A percentile compares a stretch with the other conserved stretches of the same genome.
These are phyloP conservation scores for Corylus avellana DNA, from an alignment of 306 rosid species.

Conservation along the genomic window DNA sequence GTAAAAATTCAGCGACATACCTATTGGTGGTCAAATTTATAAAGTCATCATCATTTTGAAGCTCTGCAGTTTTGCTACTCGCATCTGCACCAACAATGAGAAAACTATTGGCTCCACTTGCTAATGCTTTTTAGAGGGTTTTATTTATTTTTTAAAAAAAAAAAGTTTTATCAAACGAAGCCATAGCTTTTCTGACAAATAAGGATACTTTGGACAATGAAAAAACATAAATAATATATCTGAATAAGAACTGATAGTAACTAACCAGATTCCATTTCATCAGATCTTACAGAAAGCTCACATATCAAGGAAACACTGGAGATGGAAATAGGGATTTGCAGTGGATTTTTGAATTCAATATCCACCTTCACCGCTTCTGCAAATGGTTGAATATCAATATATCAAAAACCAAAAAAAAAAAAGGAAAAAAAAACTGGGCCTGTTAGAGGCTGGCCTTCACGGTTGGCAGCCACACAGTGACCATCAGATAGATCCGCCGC, in stretches of 20 bases:
- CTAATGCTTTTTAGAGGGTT: too few species aligned
- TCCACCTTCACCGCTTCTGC: constrained; percentile 87
- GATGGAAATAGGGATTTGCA: constrained; percentile 75
- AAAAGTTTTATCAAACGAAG: too few species aligned
- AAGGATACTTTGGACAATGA: constrained; percentile 3
- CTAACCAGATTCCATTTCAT: constrained; percentile 57
- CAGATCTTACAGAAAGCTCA: constrained; percentile 57
- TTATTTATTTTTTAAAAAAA: too few species aligned
- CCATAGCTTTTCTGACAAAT: constrained; percentile 7
- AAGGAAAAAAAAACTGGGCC: too few species aligned
- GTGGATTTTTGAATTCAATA: constrained; percentile 80
- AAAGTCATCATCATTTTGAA: constrained; percentile 36
- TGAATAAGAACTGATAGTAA: constrained; percentile 20
- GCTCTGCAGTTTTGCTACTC: constrained; percentile 35
- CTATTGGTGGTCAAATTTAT: constrained; percentile 31
- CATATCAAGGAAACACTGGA: constrained; percentile 78
- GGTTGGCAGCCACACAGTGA: too few species aligned
- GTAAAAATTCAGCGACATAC: constrained; percentile 30
- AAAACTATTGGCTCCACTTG: constrained; percentile 17
- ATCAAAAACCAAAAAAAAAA: not conserved
- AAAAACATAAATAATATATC: constrained; percentile 15
- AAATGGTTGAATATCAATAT: constrained; percentile 31
- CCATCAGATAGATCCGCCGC: too few species aligned
- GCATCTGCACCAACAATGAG: constrained; percentile 53
- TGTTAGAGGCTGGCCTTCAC: too few species aligned